A percentile compares a stretch with the other conserved stretches of the same genome.
Conservation (phyloP, 1,284 basidiomycete species). For the Gastroboletus turbinatus region DNA sequence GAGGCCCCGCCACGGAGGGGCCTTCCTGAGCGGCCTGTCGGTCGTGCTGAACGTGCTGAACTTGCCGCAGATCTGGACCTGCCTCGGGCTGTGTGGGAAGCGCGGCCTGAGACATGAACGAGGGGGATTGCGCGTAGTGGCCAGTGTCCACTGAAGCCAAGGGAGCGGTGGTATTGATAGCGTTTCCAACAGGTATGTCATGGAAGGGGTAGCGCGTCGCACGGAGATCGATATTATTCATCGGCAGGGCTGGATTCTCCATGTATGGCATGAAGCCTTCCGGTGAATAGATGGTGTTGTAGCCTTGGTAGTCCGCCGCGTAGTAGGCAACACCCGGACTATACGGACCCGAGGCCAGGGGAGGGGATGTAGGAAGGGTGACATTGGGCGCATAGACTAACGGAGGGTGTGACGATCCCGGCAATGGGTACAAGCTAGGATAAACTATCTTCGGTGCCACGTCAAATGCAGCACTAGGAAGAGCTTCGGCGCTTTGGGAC, state of each 20-base stretch:
- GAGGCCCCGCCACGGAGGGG: not conserved
- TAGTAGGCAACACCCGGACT: not conserved
- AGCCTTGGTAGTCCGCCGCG: not conserved
- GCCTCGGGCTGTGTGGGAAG: not conserved
- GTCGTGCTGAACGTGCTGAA: not conserved
- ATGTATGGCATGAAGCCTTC: not conserved
- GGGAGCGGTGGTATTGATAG: not conserved
- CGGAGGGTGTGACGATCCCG: not conserved
- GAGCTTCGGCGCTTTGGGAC: not conserved
- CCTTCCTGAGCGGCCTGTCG: not conserved
- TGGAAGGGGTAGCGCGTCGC: no score
- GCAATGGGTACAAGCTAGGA: not conserved
- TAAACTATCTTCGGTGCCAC: not conserved
- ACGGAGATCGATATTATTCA: not conserved
- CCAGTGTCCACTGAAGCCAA: not conserved
- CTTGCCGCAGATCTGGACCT: not conserved
- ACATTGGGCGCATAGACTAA: not conserved
- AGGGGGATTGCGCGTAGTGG: not conserved
- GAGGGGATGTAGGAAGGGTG: not conserved
- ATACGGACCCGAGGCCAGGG: not conserved
- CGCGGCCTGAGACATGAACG: not conserved
- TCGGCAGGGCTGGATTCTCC: not conserved
- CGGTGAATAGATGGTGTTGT: no score
- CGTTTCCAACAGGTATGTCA: not conserved
- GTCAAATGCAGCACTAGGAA: no score